Conservation (phyloP, 345 rosid genomes). For the Sisymbrium irio region DNA sequence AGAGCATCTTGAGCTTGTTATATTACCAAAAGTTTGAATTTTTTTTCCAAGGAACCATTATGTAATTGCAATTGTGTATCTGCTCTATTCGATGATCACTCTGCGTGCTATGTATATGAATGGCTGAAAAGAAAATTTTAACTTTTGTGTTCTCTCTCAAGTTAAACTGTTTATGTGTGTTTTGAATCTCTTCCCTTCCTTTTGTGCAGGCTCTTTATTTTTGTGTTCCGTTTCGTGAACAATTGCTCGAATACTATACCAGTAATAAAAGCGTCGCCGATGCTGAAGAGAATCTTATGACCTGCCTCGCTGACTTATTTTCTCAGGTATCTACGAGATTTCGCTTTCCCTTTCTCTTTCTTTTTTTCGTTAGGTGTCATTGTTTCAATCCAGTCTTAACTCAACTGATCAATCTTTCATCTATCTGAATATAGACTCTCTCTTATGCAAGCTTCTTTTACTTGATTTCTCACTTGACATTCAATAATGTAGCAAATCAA, state of each 20-base stretch:
- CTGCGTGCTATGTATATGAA: neutral
- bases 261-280: conserved; percentile 67
- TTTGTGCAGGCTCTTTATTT: conserved; percentile 87
- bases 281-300: conserved; percentile 93
- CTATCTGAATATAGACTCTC: neutral
- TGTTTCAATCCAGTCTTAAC: conserved; percentile 2
- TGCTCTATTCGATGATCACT: neutral
- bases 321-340: conserved; percentile 55
- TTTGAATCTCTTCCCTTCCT: neutral
- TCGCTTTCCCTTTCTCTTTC: neutral
- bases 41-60: too few relatives aligned
- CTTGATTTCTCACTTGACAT: neutral
- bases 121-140: too few relatives aligned
- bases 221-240: conserved; percentile 98
- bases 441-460: neutral
- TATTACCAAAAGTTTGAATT: neutral
- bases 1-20: neutral
- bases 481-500: neutral
- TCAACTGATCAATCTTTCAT: neutral
- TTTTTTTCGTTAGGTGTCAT: neutral
- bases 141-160: neutral
- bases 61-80: neutral
- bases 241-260: conserved; percentile 87
- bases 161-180: neutral
- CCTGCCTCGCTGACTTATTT: conserved; percentile 94